Base-by-base conservation (phyloP, 1,139 yeast genomes). In the Magnusiomyces suaveolens region DNA sequence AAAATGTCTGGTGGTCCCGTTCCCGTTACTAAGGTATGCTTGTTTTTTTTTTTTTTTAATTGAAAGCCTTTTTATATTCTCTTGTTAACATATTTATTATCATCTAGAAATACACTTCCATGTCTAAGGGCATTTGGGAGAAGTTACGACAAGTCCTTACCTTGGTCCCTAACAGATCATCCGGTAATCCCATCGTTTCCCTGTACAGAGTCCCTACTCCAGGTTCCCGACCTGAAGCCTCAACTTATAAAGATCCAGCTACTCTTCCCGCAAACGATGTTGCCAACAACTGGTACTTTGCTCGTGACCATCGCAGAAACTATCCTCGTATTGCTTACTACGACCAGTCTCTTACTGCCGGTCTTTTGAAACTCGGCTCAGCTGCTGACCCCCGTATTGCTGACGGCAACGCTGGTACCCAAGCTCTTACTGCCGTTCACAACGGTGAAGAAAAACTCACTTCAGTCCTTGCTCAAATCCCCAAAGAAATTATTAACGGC, bases 121-220 rank as follows among this genome's bases (percentile, higher is more conserved):
- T 87, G 52, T 84, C 95, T 56, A 77, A 73, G 59, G 96, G 96
- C 50, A 78, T 87, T 67, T 87, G 95, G 95, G 95, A 85, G 65
- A 77, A 75, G 66, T 63, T 87, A 60, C 82, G 95, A 70, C 80
- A 78, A 66, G 60, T 79, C 55, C 75, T 86, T 46, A 80, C 78
- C 1, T 70, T 83, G 49, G 87, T 82, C 14, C 95, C 95, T 33
- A 85, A 87, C 70, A 81, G 96, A 74, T 87, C 96, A 12, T 72
- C 83, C 29, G 96, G 96, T 74, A 87, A 87, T 69, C 95, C 95
- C 43, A 66, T 84, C 55, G 92, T 84, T 23, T 77, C 83, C 50
- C 71, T 73, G 56, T 87, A 76, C 72, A 79, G 96, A 67, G 78
- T 76, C 29, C 82, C 84, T 39, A 79, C 92, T 36, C 95, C 96